These are phyloP conservation scores for Kingdonia uniflora DNA, from an alignment of 164 flowering plant species.

Conservation along the genomic window DNA sequence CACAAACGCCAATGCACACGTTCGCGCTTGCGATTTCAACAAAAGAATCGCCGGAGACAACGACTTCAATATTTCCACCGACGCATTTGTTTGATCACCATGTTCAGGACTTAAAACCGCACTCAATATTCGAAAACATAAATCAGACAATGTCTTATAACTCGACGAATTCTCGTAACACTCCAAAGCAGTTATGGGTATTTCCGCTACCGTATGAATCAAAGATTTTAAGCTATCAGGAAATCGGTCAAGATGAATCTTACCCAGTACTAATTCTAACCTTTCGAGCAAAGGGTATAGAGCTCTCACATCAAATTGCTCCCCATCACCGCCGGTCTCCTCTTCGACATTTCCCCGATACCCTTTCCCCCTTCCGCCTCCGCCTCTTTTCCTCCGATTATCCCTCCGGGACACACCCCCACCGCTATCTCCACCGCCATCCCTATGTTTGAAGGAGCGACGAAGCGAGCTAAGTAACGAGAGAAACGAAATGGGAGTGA, in stretches of 20 bases:
- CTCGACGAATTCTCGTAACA: conserved; percentile 14
- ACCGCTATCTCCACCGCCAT: conserved; percentile 4
- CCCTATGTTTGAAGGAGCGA: conserved; percentile 32
- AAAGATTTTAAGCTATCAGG: conserved; percentile 74
- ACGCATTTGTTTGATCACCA: conserved; percentile 44
- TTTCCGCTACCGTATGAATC: conserved; percentile 53
- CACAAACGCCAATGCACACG: conserved; percentile 56
- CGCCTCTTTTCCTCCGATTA: conserved; percentile 22
- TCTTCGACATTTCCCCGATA: conserved; percentile 6
- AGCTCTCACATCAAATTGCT: conserved; percentile 26
- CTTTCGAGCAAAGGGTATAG: conserved; percentile 41
- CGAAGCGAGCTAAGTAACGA: conserved; percentile 65
- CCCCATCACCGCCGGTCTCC: conserved; percentile 10
- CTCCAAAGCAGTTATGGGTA: conserved; percentile 54
- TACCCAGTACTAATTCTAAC: conserved; percentile 36
- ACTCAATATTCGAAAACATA: conserved; percentile 45
- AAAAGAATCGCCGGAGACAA: conserved; percentile 45
- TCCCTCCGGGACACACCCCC: neutral
- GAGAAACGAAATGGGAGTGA: conserved; percentile 68
- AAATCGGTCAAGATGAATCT: conserved; percentile 66
- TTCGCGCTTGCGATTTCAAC: conserved; percentile 47
- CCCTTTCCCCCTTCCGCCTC: conserved; percentile 13
- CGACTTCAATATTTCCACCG: conserved; percentile 62
- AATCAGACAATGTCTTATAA: conserved; percentile 27
- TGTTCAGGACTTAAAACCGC: conserved; percentile 55